Evolutionary conservation across 768 basidiomycete species (phyloP).

Genomic region (Leucosporidium creatinivorum): DNA sequence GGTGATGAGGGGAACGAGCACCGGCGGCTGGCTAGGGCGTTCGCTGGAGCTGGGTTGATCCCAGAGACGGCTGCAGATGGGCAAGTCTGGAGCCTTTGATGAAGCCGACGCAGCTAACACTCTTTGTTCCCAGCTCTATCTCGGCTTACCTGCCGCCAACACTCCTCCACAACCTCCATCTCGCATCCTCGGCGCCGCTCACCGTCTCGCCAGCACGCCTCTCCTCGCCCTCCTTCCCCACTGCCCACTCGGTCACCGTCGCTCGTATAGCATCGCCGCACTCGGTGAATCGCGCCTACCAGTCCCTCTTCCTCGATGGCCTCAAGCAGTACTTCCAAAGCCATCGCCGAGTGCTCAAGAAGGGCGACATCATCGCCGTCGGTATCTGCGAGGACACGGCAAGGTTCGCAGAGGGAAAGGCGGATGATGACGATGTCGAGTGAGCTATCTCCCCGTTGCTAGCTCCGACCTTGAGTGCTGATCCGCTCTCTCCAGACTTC

Average conservation of each 20-base stretch:
- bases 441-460: conserved; percentile 2
- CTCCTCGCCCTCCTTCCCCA: conserved; percentile 48
- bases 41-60: conserved; percentile 16
- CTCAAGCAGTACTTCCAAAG: conserved; percentile 59
- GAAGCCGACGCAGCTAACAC: too few relatives aligned
- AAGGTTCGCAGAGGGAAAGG: conserved; percentile 33
- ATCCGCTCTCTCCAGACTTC: conserved; percentile 22
- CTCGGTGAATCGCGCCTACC: conserved; percentile 59
- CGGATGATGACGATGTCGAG: conserved; percentile 37
- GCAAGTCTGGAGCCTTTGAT: not conserved
- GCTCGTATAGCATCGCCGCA: conserved; percentile 72
- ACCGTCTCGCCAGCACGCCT: not conserved
- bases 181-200: not conserved
- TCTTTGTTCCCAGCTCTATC: not conserved
- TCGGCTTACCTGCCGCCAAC: conserved; percentile 7
- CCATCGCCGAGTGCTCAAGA: conserved; percentile 54
- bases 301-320: conserved; percentile 54
- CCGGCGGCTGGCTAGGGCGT: conserved; percentile 17
- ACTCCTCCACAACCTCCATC: conserved; percentile 17
- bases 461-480: not conserved
- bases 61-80: not conserved
- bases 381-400: conserved; percentile 48
- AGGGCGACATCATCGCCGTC: conserved; percentile 66
- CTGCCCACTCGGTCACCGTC: conserved; percentile 61
- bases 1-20: not conserved